Evolutionary conservation across 106 monocot genomes (phyloP).

Genomic region (Dendrobium chrysotoxum): DNA sequence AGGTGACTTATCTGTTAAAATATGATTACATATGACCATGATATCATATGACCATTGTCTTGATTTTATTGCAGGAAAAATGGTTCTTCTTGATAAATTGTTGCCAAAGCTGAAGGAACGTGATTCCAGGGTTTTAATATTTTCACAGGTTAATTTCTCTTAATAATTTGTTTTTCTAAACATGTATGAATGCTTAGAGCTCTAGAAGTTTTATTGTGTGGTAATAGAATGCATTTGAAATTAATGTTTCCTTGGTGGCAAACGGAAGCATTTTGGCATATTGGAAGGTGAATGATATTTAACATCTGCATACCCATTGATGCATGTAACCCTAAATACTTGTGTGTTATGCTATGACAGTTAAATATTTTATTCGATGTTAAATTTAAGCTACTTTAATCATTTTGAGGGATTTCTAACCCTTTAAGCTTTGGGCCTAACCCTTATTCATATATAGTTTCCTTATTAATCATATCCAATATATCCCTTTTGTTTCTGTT

Average conservation of each 20-base stretch:
- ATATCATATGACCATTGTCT: neutral
- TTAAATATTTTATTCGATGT: no score
- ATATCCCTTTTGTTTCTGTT: no score
- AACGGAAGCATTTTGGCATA: no score
- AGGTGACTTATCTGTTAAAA: constrained; percentile 23
- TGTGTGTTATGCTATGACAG: no score
- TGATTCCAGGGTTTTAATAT: constrained; percentile 80
- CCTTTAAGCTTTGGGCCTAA: no score
- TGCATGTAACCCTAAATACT: no score
- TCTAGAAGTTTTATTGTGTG: neutral
- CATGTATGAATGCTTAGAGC: neutral
- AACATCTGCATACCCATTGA: no score
- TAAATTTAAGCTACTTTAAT: no score
- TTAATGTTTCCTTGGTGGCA: neutral
- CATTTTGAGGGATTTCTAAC: no score
- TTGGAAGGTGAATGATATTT: no score
- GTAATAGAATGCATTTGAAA: neutral
- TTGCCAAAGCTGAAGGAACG: constrained; percentile 85
- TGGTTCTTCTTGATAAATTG: constrained; percentile 90
- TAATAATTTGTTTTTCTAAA: neutral
- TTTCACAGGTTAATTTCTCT: constrained; percentile 51
- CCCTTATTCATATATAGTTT: no score
- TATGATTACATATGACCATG: neutral
- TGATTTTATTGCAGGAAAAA: constrained; percentile 58
- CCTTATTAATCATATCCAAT: no score